These are phyloP conservation scores for Penicillium silybi DNA, from an alignment of 495 filamentous ascomycete species.

Conservation along the genomic window DNA sequence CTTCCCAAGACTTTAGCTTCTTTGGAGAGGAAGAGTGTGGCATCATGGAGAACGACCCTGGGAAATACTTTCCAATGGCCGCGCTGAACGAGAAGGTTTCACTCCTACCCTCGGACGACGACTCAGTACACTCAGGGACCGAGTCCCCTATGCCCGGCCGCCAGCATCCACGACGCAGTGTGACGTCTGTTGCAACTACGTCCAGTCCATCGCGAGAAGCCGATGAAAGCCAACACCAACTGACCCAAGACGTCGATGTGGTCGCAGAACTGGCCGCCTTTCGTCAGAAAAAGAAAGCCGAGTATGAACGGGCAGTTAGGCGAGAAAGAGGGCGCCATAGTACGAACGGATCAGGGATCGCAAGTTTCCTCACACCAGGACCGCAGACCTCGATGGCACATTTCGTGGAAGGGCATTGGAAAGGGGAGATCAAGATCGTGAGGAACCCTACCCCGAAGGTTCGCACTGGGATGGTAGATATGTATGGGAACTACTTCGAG, in stretches of 20 bases:
- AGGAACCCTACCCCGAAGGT: slow-evolving; percentile 41
- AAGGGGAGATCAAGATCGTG: slow-evolving; percentile 51
- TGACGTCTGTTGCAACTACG: slow-evolving; percentile 1
- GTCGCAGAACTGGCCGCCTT: slow-evolving; percentile 48
- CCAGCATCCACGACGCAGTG: slow-evolving; percentile 1
- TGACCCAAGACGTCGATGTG: slow-evolving; percentile 37
- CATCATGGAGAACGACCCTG: slow-evolving; percentile 41
- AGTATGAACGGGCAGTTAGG: slow-evolving; percentile 37
- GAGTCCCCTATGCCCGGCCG: slow-evolving; percentile 7
- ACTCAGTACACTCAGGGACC: slow-evolving; percentile 15
- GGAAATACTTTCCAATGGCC: slow-evolving; percentile 44
- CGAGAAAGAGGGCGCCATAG: slow-evolving; percentile 27
- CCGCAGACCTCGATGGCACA: slow-evolving; percentile 25
- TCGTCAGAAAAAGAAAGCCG: slow-evolving; percentile 40
- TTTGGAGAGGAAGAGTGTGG: slow-evolving; percentile 60
- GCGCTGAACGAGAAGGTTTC: slow-evolving; percentile 41
- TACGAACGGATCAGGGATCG: slow-evolving; percentile 17
- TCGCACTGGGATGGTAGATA: slow-evolving; percentile 44
- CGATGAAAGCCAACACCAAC: slow-evolving; percentile 1
- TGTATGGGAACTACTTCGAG: slow-evolving; percentile 54
- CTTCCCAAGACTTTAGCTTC: slow-evolving; percentile 60
- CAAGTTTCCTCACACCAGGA: slow-evolving; percentile 15
- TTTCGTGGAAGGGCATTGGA: slow-evolving; percentile 50
- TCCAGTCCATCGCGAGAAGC: not conserved
- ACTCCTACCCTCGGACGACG: slow-evolving; percentile 33